Conservation (phyloP, 1,139 yeast genomes). For the Pichia inconspicua region DNA sequence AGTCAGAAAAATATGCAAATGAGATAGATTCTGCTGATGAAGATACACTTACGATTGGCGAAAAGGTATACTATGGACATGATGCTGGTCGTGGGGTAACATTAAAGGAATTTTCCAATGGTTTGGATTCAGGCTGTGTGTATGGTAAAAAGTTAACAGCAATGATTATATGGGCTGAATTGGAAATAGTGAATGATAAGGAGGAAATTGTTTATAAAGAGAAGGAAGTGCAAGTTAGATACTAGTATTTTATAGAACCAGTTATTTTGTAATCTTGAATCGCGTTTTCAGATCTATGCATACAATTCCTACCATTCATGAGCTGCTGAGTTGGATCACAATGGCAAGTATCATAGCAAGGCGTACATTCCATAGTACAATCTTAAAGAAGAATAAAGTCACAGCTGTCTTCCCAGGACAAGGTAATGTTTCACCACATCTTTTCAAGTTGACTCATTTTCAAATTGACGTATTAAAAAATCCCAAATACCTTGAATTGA, state of each 20-base stretch:
- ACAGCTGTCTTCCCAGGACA: conserved; percentile 16
- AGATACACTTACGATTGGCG: conserved; percentile 23
- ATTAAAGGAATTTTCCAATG: conserved; percentile 57
- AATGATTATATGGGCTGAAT: conserved; percentile 39
- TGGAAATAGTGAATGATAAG: background rate
- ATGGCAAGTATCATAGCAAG: background rate
- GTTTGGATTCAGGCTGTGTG: conserved; percentile 78
- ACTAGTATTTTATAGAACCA: conserved; percentile 8
- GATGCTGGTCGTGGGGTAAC: conserved; percentile 76
- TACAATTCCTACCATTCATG: too few relatives aligned
- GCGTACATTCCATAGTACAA: conserved; percentile 1
- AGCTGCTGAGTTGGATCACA: too few relatives aligned
- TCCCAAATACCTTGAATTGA: conserved; percentile 1
- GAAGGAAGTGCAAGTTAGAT: conserved; percentile 21
- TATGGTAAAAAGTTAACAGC: conserved; percentile 68
- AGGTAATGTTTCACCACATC: conserved; percentile 13
- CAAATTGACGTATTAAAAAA: conserved; percentile 5
- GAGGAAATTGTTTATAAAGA: conserved; percentile 12
- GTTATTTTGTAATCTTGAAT: too few relatives aligned
- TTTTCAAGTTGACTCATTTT: conserved; percentile 12
- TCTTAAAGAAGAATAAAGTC: background rate
- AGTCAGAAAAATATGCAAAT: conserved; percentile 21
- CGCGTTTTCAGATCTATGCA: too few relatives aligned
- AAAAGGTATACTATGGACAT: conserved; percentile 79
- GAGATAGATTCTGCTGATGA: conserved; percentile 7